Conservation (phyloP, 257 asterid species). For the Lithospermum erythrorhizon region DNA sequence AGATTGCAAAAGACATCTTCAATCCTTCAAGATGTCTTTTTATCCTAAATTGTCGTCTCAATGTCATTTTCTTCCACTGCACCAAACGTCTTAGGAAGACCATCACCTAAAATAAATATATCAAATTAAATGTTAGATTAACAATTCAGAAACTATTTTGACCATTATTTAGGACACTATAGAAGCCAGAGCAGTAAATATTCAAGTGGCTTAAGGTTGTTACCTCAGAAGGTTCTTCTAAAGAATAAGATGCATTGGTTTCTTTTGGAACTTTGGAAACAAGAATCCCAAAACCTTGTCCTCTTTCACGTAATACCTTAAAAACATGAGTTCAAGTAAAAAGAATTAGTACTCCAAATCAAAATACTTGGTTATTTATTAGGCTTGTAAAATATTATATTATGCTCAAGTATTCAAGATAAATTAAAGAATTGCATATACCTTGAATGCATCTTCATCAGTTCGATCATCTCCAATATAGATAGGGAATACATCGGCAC, state of each 20-base stretch:
- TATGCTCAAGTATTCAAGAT: too few relatives aligned
- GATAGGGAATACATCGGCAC: slow-evolving; percentile 66
- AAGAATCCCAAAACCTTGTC: slow-evolving; percentile 84
- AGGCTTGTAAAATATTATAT: not conserved
- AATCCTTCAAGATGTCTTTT: slow-evolving; percentile 39
- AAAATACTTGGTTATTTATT: too few relatives aligned
- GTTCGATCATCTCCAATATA: slow-evolving; percentile 89
- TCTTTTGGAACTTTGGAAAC: slow-evolving; percentile 79
- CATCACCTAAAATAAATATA: slow-evolving; percentile 54
- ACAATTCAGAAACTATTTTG: not conserved
- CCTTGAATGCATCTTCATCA: slow-evolving; percentile 94
- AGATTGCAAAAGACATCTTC: slow-evolving; percentile 6
- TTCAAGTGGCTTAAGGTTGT: not conserved
- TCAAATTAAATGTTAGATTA: not conserved
- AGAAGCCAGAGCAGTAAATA: too few relatives aligned
- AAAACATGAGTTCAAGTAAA: not conserved
- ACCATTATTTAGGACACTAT: too few relatives aligned
- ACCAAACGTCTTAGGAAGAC: slow-evolving; percentile 58
- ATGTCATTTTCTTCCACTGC: slow-evolving; percentile 42
- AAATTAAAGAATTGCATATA: too few relatives aligned
- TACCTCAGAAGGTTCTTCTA: slow-evolving; percentile 90
- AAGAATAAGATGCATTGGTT: slow-evolving; percentile 69
- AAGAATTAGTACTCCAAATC: too few relatives aligned
- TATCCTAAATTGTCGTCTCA: slow-evolving; percentile 31
- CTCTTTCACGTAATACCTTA: slow-evolving; percentile 67